Percentiles rank a stretch among this genome's conserved stretches.
phyloP scores from a whole-genome alignment of 202 grass and related monocot species.

The Saccharum hybrid region DNA sequence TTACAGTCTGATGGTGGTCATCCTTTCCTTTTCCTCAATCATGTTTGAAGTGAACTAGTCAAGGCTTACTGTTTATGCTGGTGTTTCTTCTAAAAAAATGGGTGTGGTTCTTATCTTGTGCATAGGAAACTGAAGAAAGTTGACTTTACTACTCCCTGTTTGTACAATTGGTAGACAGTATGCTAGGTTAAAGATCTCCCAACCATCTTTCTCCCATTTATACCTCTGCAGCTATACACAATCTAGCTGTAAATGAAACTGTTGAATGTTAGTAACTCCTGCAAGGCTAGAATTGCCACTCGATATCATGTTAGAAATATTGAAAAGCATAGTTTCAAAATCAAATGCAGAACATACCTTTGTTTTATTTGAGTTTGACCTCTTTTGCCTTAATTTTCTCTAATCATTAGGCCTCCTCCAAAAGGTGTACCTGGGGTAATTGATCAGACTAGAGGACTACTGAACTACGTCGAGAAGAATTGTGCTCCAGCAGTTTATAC shows the following conservation, averaged over 20 bases:
- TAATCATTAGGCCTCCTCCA: constrained; percentile 64
- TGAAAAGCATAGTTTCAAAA: neutral
- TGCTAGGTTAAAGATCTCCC: neutral
- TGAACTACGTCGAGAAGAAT: constrained; percentile 79
- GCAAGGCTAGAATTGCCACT: neutral
- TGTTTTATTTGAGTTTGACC: neutral
- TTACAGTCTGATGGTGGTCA: neutral
- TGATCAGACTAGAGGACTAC: constrained; percentile 91
- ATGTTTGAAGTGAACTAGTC: neutral
- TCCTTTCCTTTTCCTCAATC: neutral
- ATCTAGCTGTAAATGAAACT: neutral
- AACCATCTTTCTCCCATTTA: neutral
- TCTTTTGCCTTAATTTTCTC: neutral
- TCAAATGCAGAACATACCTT: constrained; percentile 1
- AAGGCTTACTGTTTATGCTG: neutral
- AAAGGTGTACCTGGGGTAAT: constrained; percentile 73
- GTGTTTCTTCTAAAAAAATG: neutral
- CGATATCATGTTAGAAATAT: neutral
- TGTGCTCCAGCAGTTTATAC: constrained; percentile 90
- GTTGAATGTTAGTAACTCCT: neutral
- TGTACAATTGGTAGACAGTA: neutral
- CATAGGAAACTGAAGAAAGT: neutral
- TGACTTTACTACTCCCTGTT: neutral
- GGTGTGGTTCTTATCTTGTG: neutral
- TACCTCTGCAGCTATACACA: neutral